Percentiles rank a stretch among this genome's conserved stretches.
Conservation (phyloP, 352 stramenopile species). For the Pythium insidiosum region DNA sequence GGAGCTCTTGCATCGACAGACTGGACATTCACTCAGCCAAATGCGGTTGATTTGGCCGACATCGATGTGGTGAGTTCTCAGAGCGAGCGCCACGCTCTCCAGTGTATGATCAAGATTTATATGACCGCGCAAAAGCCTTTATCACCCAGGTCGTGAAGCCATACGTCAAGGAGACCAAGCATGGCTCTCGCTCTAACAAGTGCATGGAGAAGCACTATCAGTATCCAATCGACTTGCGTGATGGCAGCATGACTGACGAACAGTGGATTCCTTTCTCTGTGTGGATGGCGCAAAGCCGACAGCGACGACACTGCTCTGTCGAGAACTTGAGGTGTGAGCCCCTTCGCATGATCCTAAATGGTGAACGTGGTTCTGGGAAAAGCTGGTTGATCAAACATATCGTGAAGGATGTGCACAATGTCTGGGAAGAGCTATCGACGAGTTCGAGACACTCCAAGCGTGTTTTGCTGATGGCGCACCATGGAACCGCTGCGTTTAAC, state of each 20-base stretch:
- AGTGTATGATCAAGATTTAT: not conserved
- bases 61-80: not conserved
- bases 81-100: not conserved
- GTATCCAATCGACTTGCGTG: not conserved
- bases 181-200: not conserved
- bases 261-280: not conserved
- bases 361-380: not conserved
- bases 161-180: not conserved
- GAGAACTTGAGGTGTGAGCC: not conserved
- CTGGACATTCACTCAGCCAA: not conserved
- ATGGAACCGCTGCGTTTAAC: slow-evolving; percentile 4
- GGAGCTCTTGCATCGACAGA: not conserved
- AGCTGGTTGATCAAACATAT: slow-evolving; percentile 5
- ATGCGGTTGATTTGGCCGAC: not conserved
- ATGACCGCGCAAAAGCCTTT: not conserved
- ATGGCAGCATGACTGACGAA: not conserved
- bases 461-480: slow-evolving; percentile 2
- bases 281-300: slow-evolving; percentile 1
- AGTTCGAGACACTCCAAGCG: slow-evolving; percentile 2
- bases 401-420: slow-evolving; percentile 2
- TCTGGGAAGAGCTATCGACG: not conserved
- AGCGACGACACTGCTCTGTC: not conserved
- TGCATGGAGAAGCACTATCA: not conserved
- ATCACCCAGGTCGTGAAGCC: not conserved
- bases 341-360: not conserved